A percentile compares a stretch with the other conserved stretches of the same genome.
Conservation (phyloP, 139 green algal genomes). For the Tetradesmus lagerheimii region DNA sequence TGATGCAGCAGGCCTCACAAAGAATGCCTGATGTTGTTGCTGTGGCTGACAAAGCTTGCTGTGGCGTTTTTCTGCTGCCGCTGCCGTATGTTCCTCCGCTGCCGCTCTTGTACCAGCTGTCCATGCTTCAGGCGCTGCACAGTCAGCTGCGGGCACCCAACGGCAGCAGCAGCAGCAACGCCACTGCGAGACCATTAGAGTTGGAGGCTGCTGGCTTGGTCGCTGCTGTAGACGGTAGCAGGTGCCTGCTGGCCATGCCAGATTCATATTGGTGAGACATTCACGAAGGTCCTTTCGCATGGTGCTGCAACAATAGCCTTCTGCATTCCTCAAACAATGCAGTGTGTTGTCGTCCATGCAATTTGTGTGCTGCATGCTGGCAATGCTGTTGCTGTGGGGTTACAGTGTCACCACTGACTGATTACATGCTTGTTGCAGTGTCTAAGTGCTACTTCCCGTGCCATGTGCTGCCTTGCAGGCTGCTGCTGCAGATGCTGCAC, state of each 20-base stretch:
- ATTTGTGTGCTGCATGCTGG: too few relatives aligned
- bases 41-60: neutral
- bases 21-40: neutral
- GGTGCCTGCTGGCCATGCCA: constrained; percentile 3
- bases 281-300: too few relatives aligned
- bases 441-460: too few relatives aligned
- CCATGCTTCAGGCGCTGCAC: constrained; percentile 16
- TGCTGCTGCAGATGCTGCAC: constrained; percentile 26
- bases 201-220: neutral
- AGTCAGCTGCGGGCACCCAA: neutral
- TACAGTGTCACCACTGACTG: too few relatives aligned
- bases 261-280: neutral
- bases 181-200: neutral
- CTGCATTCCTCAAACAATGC: too few relatives aligned
- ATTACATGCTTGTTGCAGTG: too few relatives aligned
- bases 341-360: too few relatives aligned
- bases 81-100: neutral
- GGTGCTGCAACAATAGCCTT: too few relatives aligned
- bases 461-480: neutral
- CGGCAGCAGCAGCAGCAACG: neutral
- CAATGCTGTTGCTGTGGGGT: too few relatives aligned
- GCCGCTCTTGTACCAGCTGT: neutral
- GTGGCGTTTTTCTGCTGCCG: too few relatives aligned
- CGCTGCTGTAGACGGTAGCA: constrained; percentile 12
- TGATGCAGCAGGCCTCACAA: too few relatives aligned